A percentile compares a stretch with the other conserved stretches of the same genome.
These are phyloP conservation scores for Castanea sativa DNA, from an alignment of 306 rosid species.

Conservation along the genomic window DNA sequence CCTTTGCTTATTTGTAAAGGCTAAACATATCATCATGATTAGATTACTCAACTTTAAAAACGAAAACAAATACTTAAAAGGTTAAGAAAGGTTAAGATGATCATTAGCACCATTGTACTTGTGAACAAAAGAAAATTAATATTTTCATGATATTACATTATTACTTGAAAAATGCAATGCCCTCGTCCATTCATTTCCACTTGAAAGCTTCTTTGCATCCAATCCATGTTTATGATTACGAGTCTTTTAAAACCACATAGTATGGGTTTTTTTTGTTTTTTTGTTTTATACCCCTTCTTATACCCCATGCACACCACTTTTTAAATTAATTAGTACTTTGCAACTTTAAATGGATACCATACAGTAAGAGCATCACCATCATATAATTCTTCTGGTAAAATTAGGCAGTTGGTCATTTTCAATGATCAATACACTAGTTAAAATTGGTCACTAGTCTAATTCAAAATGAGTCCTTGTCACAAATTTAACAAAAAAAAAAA, in stretches of 20 bases:
- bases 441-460: constrained; percentile 20
- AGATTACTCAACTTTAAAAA: constrained; percentile 1
- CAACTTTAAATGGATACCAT: no score
- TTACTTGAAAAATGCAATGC: background rate
- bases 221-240: background rate
- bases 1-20: constrained; percentile 33
- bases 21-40: constrained; percentile 27
- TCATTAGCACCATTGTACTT: constrained; percentile 24
- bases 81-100: constrained; percentile 17
- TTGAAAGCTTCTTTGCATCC: background rate
- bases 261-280: background rate
- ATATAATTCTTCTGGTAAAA: background rate
- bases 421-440: constrained; percentile 10
- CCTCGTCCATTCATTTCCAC: background rate
- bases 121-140: constrained; percentile 8
- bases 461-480: background rate
- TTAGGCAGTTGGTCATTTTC: background rate
- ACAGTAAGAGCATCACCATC: no score
- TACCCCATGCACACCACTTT: no score
- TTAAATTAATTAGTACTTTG: no score
- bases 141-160: background rate
- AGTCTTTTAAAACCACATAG: background rate
- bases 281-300: no score
- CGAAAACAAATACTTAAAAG: constrained; percentile 17
- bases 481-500: no score